Conservation (phyloP, 2,329 filamentous ascomycete species). For the Emydomyces testavorans region DNA sequence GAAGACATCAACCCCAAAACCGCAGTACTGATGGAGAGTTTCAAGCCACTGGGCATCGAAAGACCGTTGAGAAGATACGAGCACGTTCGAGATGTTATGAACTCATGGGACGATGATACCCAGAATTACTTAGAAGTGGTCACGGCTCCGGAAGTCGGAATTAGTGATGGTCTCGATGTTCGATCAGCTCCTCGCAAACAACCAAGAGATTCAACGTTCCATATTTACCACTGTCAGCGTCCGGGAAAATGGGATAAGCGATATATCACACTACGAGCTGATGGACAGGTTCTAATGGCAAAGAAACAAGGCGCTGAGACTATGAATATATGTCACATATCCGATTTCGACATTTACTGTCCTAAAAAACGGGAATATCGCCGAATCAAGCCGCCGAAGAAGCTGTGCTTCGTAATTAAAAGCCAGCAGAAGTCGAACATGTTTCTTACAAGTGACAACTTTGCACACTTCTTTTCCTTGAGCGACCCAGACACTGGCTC, state of each 20-base stretch:
- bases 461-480: conserved; percentile 82
- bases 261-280: conserved; percentile 58
- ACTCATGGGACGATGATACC: conserved; percentile 77
- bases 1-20: conserved; percentile 52
- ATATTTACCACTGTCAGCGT: conserved; percentile 68
- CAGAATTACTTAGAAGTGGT: conserved; percentile 64
- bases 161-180: conserved; percentile 51
- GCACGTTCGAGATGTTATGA: conserved; percentile 73
- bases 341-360: conserved; percentile 84
- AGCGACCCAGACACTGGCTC: conserved; percentile 57
- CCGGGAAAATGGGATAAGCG: conserved; percentile 83
- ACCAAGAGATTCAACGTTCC: conserved; percentile 55
- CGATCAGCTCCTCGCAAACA: conserved; percentile 51
- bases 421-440: conserved; percentile 80
- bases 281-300: conserved; percentile 59
- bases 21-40: conserved; percentile 67
- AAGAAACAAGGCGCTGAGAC: conserved; percentile 61
- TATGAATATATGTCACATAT: conserved; percentile 65
- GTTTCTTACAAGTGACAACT: conserved; percentile 72
- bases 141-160: conserved; percentile 42
- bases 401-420: conserved; percentile 76
- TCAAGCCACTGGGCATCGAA: conserved; percentile 63
- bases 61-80: conserved; percentile 77
- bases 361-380: conserved; percentile 59
- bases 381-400: conserved; percentile 71